Base-by-base conservation (phyloP, 2,329 filamentous ascomycete genomes). In the Colletotrichum sp. region DNA sequence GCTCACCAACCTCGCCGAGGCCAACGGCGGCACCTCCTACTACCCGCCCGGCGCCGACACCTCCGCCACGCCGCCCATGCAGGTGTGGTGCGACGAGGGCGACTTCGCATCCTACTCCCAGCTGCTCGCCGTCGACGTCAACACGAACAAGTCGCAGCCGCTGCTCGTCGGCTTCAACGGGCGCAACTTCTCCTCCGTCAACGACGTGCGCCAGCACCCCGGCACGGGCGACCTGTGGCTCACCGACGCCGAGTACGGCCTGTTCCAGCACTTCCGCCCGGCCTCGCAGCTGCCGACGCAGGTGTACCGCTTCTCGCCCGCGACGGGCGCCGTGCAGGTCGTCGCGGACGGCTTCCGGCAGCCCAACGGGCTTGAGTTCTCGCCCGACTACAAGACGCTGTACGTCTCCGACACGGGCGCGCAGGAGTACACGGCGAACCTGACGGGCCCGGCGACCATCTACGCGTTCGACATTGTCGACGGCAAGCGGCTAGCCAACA, bases 201-300 rank as follows among this genome's bases (percentile, higher is more conserved):
- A 89, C 75, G 88, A 90, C 71, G 86, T 90, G 5, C 85, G 88
- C 8, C 81, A 87, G 16, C 81, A 84, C 60, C 78, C 77, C 1
- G 87, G 88, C 72, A 76, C 74, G 34, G 86, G 86, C 6, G 82
- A 82, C 8, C 83, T 90, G 28, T 90, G 88, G 87, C 89, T 90
- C 78, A 89, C 88, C 0, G 88, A 90, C 78, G 87, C 88, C 1
- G 81, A 84, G 10, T 90, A 90, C 79, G 89, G 88, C 10, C 85
- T 81, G 30, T 85, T 88, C 72, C 88, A 89, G 77, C 84, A 86
- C 12, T 87, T 88, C 78, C 83, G 88, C 12, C 86, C 85, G 12
- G 79, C 80, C 12, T 87, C 88, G 2, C 80, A 82, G 55, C 72
- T 90, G 12, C 88, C 88, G 1, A 85, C 82, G 67, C 86, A 88